phyloP scores from a whole-genome alignment of 768 basidiomycete species.

The Mycena vitilis region DNA sequence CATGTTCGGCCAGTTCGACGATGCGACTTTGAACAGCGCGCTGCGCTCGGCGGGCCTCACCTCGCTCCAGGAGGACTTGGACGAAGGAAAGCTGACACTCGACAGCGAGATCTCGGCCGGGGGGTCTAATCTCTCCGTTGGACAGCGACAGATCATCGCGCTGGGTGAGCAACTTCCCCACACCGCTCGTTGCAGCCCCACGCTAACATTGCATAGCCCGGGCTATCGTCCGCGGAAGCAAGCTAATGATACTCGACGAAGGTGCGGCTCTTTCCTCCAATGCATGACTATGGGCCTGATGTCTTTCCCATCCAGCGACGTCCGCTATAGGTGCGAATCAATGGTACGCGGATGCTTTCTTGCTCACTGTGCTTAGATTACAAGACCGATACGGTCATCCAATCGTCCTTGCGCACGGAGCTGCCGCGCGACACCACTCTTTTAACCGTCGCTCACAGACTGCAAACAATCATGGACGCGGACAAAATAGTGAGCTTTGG shows the following conservation, averaged over 20 bases:
- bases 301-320: not conserved
- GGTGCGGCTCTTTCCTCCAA: not conserved
- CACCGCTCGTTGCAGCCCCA: constrained; percentile 41
- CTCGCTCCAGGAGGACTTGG: constrained; percentile 16
- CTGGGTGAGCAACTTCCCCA: constrained; percentile 47
- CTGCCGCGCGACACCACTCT: constrained; percentile 44
- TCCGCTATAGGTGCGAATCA: not conserved
- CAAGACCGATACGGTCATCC: constrained; percentile 57
- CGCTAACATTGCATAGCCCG: constrained; percentile 31
- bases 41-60: constrained; percentile 45
- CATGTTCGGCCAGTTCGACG: constrained; percentile 55
- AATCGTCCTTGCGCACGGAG: constrained; percentile 50
- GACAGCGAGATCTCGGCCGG: constrained; percentile 25
- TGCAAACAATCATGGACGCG: constrained; percentile 47
- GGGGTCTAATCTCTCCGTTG: constrained; percentile 22
- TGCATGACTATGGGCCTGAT: not conserved
- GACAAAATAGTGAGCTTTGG: constrained; percentile 40
- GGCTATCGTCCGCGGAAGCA: constrained; percentile 33
- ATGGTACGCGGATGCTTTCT: not conserved
- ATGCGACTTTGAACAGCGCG: constrained; percentile 46
- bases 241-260: constrained; percentile 39
- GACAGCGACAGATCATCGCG: constrained; percentile 51
- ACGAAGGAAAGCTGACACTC: constrained; percentile 17
- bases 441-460: constrained; percentile 21
- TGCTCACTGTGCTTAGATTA: constrained; percentile 31